A percentile compares a stretch with the other conserved stretches of the same genome.
Evolutionary conservation across 352 stramenopile genomes (phyloP).

Genomic region (Phytopythium litorale): DNA sequence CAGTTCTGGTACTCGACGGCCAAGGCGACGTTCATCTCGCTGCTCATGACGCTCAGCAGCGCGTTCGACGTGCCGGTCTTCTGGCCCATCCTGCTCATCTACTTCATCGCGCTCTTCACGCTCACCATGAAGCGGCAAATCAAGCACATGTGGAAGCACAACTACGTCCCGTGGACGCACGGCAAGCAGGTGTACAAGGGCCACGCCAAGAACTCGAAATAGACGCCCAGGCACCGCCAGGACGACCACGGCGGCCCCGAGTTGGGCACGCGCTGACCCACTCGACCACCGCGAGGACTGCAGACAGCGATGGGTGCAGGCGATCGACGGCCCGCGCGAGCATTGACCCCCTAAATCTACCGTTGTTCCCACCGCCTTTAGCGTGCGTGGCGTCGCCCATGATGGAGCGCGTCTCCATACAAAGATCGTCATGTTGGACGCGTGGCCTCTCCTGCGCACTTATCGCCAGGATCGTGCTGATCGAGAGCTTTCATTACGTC

Average conservation of each 20-base stretch:
- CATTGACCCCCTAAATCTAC: neutral
- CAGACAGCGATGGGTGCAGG: neutral
- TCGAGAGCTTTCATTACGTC: neutral
- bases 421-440: neutral
- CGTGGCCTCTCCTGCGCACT: neutral
- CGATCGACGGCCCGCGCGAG: neutral
- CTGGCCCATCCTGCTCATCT: slow-evolving; percentile 99
- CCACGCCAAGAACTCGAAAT: slow-evolving; percentile 74
- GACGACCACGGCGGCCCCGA: neutral
- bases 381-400: neutral
- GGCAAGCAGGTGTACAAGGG: slow-evolving; percentile 96
- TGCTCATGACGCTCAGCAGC: slow-evolving; percentile 98
- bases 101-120: slow-evolving; percentile 98
- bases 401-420: neutral
- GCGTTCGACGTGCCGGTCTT: slow-evolving; percentile 99
- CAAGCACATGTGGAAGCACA: slow-evolving; percentile 99
- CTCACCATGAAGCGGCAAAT: slow-evolving; percentile 99
- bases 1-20: slow-evolving; percentile 97
- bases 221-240: slow-evolving; percentile 22
- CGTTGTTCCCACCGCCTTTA: neutral
- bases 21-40: slow-evolving; percentile 88
- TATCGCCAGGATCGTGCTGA: too few species aligned
- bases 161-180: slow-evolving; percentile 97
- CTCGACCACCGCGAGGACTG: neutral
- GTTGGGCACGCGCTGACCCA: neutral